A percentile compares a stretch with the other conserved stretches of the same genome.
These are phyloP conservation scores for Geosmithia flava DNA, from an alignment of 2,329 filamentous ascomycete species.

Conservation along the genomic window DNA sequence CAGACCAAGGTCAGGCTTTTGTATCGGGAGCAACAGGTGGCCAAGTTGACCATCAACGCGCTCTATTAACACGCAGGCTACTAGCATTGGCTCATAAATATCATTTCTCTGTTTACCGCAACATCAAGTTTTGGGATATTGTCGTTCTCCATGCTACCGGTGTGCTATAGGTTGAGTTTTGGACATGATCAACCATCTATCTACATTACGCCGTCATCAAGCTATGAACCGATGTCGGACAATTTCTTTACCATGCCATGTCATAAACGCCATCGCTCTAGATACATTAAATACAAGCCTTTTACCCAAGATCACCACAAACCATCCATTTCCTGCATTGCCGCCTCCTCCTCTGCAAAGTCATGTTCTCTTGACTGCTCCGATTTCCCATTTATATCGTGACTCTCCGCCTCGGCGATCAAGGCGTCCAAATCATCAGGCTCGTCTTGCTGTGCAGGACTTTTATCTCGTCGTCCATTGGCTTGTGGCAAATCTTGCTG, in stretches of 20 bases:
- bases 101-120: no score
- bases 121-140: no score
- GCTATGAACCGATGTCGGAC: no score
- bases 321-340: slow-evolving; percentile 52
- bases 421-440: slow-evolving; percentile 35
- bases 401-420: slow-evolving; percentile 33
- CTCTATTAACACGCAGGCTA: no score
- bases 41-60: no score
- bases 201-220: no score
- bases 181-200: no score
- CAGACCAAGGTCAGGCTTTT: no score
- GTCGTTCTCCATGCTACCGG: no score
- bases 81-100: no score
- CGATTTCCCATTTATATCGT: slow-evolving; percentile 4
- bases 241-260: neutral
- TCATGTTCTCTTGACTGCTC: slow-evolving; percentile 7
- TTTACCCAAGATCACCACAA: slow-evolving; percentile 24
- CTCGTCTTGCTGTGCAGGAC: slow-evolving; percentile 5
- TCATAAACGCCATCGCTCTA: neutral
- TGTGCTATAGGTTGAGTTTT: no score
- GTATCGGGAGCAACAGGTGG: no score
- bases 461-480: slow-evolving; percentile 3
- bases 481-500: neutral
- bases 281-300: neutral
- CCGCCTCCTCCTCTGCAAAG: slow-evolving; percentile 53